Percentiles rank a stretch among this genome's conserved stretches.
Evolutionary conservation across 2,329 filamentous ascomycete genomes (phyloP).

Genomic region (Moelleriella libera): DNA sequence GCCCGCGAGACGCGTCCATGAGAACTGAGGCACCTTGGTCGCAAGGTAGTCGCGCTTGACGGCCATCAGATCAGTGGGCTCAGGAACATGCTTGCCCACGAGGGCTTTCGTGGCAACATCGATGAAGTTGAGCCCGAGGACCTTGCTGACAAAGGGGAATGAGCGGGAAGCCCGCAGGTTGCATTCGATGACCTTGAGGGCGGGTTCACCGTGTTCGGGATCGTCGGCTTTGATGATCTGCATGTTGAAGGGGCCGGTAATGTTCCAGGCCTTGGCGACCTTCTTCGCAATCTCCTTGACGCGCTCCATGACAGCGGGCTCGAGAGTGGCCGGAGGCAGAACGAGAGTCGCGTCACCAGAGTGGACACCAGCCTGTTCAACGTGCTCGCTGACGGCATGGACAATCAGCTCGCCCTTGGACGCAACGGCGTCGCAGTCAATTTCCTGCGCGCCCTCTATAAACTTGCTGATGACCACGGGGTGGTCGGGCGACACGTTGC

Average conservation of each 20-base stretch:
- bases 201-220: slow-evolving; percentile 58
- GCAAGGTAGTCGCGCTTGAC: slow-evolving; percentile 83
- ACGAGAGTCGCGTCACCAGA: slow-evolving; percentile 94
- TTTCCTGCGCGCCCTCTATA: slow-evolving; percentile 92
- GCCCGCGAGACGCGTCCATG: slow-evolving; percentile 93
- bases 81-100: slow-evolving; percentile 70
- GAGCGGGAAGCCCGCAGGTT: slow-evolving; percentile 94
- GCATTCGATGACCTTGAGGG: slow-evolving; percentile 94
- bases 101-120: slow-evolving; percentile 89
- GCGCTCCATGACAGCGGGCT: slow-evolving; percentile 63
- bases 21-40: slow-evolving; percentile 97
- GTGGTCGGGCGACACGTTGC: slow-evolving; percentile 85
- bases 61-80: slow-evolving; percentile 77
- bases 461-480: slow-evolving; percentile 98
- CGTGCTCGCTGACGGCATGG: slow-evolving; percentile 88
- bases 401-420: slow-evolving; percentile 74
- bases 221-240: slow-evolving; percentile 92
- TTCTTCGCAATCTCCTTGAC: slow-evolving; percentile 93
- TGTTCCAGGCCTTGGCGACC: slow-evolving; percentile 92
- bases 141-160: slow-evolving; percentile 97
- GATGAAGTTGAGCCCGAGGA: slow-evolving; percentile 92
- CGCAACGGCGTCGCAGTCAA: slow-evolving; percentile 89
- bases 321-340: slow-evolving; percentile 71
- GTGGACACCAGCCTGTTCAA: slow-evolving; percentile 95
- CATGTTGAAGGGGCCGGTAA: slow-evolving; percentile 99